Percentiles rank a stretch among this genome's conserved stretches.
Evolutionary conservation across 1,284 basidiomycete species (phyloP).

Genomic region (Rhodofomes roseus): DNA sequence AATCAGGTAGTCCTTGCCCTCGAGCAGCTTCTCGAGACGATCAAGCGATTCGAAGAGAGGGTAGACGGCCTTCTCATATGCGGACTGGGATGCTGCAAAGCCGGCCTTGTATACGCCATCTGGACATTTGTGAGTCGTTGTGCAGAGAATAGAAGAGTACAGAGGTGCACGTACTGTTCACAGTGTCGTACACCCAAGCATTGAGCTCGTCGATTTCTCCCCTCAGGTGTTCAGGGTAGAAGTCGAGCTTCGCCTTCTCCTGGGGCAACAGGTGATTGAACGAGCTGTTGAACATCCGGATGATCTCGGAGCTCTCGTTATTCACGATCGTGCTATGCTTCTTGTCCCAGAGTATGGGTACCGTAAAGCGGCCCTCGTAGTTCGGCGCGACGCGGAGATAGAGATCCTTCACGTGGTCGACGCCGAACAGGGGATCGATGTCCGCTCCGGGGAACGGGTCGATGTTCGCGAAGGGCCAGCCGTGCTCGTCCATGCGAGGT

Average conservation of each 20-base stretch:
- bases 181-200: conserved; percentile 80
- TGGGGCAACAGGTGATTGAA: conserved; percentile 73
- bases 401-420: conserved; percentile 79
- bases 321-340: conserved; percentile 88
- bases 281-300: conserved; percentile 84
- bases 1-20: conserved; percentile 79
- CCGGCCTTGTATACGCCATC: conserved; percentile 89
- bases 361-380: conserved; percentile 79
- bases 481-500: conserved; percentile 77
- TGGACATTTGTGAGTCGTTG: conserved; percentile 21
- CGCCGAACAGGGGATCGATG: conserved; percentile 68
- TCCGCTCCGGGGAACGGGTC: conserved; percentile 74
- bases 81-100: conserved; percentile 80
- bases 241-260: conserved; percentile 48
- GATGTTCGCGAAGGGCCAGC: conserved; percentile 83
- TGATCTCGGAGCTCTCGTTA: conserved; percentile 94
- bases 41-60: conserved; percentile 79
- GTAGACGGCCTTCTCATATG: conserved; percentile 77
- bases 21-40: conserved; percentile 74
- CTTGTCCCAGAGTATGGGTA: conserved; percentile 94
- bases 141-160: neutral
- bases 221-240: conserved; percentile 19
- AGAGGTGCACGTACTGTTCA: conserved; percentile 62
- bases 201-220: conserved; percentile 85
- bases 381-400: conserved; percentile 77